phyloP scores from a whole-genome alignment of 805 yeast species.

The Ogataea pilisensis region DNA sequence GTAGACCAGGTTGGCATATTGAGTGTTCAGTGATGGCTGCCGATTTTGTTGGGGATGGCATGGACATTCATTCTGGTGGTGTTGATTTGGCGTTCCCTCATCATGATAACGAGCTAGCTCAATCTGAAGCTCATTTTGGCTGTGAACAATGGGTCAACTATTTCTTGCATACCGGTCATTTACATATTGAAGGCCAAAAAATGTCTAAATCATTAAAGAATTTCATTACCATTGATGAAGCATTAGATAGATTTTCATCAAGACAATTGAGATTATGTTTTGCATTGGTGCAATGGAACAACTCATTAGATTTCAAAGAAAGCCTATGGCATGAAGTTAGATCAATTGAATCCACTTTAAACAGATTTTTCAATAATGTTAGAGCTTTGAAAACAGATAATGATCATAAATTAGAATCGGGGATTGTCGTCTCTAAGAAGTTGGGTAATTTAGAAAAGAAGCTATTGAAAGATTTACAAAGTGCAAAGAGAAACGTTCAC shows the following conservation, averaged over 20 bases:
- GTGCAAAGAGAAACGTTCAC: constrained; percentile 60
- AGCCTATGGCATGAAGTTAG: constrained; percentile 71
- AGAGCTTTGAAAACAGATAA: constrained; percentile 74
- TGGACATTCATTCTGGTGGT: constrained; percentile 97
- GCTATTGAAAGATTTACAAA: constrained; percentile 37
- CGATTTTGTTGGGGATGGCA: constrained; percentile 72
- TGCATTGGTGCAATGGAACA: constrained; percentile 90
- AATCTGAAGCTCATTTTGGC: constrained; percentile 88
- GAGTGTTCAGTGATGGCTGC: constrained; percentile 99
- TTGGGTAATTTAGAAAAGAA: constrained; percentile 50
- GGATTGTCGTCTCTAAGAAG: constrained; percentile 59
- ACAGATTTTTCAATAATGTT: constrained; percentile 82
- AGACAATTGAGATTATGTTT: constrained; percentile 89
- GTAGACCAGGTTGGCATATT: constrained; percentile 99
- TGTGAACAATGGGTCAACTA: constrained; percentile 95
- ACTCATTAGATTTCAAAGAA: constrained; percentile 87
- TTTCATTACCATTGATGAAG: constrained; percentile 92
- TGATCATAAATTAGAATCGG: constrained; percentile 44
- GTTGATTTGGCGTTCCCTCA: constrained; percentile 97
- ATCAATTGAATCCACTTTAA: constrained; percentile 66
- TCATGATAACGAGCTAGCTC: constrained; percentile 98
- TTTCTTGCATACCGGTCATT: constrained; percentile 94
- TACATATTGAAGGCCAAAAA: constrained; percentile 97
- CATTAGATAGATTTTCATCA: constrained; percentile 62
- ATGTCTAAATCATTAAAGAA: constrained; percentile 95